phyloP scores from a whole-genome alignment of 371 early-diverging fungal species.

The Parasitella parasitica region DNA sequence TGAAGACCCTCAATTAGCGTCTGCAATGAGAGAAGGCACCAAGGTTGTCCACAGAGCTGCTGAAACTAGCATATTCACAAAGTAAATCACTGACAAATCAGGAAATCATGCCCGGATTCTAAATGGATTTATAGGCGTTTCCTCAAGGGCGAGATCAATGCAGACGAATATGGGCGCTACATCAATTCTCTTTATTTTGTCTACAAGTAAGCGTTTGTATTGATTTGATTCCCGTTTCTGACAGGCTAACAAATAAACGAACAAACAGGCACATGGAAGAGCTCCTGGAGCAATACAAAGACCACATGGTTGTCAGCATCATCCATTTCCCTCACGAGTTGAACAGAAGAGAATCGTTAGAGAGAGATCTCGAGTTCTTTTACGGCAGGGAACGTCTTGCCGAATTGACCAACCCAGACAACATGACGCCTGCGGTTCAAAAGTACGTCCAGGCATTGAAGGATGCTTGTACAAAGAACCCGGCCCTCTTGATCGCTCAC shows the following conservation, averaged over 20 bases:
- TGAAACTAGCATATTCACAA: constrained; percentile 61
- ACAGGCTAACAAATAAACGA: background rate
- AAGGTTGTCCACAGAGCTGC: constrained; percentile 58
- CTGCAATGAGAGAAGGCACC: constrained; percentile 59
- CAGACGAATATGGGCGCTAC: constrained; percentile 50
- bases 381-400: constrained; percentile 49
- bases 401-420: constrained; percentile 31
- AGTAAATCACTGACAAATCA: too few relatives aligned
- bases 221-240: background rate
- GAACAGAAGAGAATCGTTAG: constrained; percentile 40
- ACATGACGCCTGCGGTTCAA: constrained; percentile 57
- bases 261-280: constrained; percentile 47
- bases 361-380: constrained; percentile 55
- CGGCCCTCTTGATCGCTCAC: constrained; percentile 59
- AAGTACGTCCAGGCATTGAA: constrained; percentile 51
- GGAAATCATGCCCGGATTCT: too few relatives aligned
- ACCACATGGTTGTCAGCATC: constrained; percentile 45
- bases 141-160: constrained; percentile 47
- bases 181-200: constrained; percentile 48
- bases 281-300: constrained; percentile 51
- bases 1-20: constrained; percentile 48
- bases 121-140: constrained; percentile 37
- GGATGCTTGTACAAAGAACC: constrained; percentile 44
- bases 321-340: constrained; percentile 62
- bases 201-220: constrained; percentile 38